These are phyloP conservation scores for Adansonia rubrostipa DNA, from an alignment of 441 rosid genomes.

Conservation along the genomic window DNA sequence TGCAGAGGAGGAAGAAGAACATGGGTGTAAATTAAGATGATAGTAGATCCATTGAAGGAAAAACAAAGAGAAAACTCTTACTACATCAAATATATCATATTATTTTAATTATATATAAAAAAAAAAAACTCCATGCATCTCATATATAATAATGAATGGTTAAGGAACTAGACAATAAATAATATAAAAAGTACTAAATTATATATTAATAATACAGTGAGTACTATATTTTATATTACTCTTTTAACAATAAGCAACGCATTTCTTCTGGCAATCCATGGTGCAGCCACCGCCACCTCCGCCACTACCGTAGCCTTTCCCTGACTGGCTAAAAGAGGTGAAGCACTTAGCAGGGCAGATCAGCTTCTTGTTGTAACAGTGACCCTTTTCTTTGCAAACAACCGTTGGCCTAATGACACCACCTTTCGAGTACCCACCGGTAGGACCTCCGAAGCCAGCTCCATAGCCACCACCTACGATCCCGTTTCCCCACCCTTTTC, in stretches of 20 bases:
- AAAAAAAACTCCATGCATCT: constrained; percentile 14
- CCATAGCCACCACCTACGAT: constrained; percentile 77
- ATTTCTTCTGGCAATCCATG: constrained; percentile 91
- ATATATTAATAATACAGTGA: background rate
- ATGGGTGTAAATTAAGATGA: background rate
- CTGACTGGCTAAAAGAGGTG: constrained; percentile 75
- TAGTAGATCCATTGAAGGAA: background rate
- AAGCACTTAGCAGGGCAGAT: constrained; percentile 94
- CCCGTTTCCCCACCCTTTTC: constrained; percentile 62
- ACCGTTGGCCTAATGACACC: constrained; percentile 65
- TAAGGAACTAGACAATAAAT: background rate
- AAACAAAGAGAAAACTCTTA: background rate
- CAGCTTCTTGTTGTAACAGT: constrained; percentile 78
- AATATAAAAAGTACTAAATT: background rate
- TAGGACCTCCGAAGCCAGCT: constrained; percentile 74
- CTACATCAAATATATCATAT: background rate
- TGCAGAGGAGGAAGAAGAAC: too few species aligned
- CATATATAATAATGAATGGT: background rate
- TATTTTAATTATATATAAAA: background rate
- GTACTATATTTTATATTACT: background rate
- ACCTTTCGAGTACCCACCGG: constrained; percentile 68
- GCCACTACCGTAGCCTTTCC: constrained; percentile 86
- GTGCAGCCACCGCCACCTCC: constrained; percentile 98
- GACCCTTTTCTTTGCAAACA: constrained; percentile 80
- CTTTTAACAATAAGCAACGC: constrained; percentile 75